Evolutionary conservation across 352 stramenopile genomes (phyloP), one percentile per base, ranked within the genome.

Genomic region (Globisporangium carolinianum): DNA sequence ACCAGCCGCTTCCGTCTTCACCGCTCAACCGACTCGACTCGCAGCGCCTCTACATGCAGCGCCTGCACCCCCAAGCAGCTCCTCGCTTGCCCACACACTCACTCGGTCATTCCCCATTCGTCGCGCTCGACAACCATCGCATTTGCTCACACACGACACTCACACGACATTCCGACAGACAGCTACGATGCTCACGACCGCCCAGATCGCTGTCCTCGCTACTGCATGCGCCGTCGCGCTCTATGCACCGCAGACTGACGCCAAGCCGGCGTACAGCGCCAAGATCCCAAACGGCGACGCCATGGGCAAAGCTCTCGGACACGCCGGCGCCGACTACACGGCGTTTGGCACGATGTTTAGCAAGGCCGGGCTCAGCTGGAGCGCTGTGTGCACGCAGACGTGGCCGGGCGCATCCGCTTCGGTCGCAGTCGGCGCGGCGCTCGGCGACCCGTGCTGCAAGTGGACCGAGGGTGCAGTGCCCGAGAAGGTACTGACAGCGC

Each of bases 401-500:
- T 82, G 63, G 63, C 73, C 73, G 5, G 70, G 68, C 36, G 59
- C 70, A 17, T 32, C 24, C 24, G 24, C 24, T 32, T 66, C 62
- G 10, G 62, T 78, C 53, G 80, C 71, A 38, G 66, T 63, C 46
- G 73, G 73, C n/a, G 60, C 60, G 24, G 73, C 66, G 10, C 75
- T 81, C 63, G 73, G 73, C 6, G 73, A 83, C 64, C 73, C 73
- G 60, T 83, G 73, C 69, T 83, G 73, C 66, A 83, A 66, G n/a
- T 83, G 73, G 73, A 71, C 51, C 14, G 60, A 48, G 11, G 61
- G 69, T 36, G 67, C 58, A 10, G 72, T 46, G 4, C 61, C 73
- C 17, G 73, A 83, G 47, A 72, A 67, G 47, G 52, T 37, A 42
- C 58, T 80, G n/a, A 67, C 63, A 36, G 66, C 72, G 45, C 61